Base-by-base conservation (phyloP, 2,329 filamentous ascomycete genomes). In the Trichophyton equinum region DNA sequence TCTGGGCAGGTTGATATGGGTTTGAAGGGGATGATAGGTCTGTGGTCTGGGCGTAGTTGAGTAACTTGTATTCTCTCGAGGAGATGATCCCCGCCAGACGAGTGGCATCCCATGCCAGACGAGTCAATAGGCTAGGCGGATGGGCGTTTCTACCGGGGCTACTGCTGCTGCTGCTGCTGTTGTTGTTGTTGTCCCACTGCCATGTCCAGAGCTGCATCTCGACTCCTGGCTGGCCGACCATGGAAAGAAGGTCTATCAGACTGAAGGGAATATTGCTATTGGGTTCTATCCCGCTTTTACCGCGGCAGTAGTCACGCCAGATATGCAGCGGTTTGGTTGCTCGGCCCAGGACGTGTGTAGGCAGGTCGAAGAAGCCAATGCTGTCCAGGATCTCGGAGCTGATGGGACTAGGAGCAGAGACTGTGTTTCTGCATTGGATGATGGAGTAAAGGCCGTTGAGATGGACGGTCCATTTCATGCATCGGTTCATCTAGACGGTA, bases 241-340 rank as follows among this genome's bases (percentile, higher is more conserved):
- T 18, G 4, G 62, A 62, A 20, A 63, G 58, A 33, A 62, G 55
- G 30, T 63, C 62, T 27, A 63, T 30, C n/a, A 63, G 25, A 53
- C 58, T 60, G 53, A 62, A 62, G 7, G 62, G 62, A 8, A 63
- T 62, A 4, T 59, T 57, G 60, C 62, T 62, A 20, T 59, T 47
- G 6, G 60, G 55, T 30, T 63, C 62, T 18, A 59, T 63, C 18
- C 62, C 62, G 15, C 27, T 13, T 36, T 60, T 63, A 8, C 62
- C 62, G 25, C 62, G 60, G 40, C 62, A 63, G 40, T 63, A 63
- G 49, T 63, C 62, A 4, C 62, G 60, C 62, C 62, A 63, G 22
- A 63, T 63, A 38, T 63, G 57, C 5, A 63, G 46, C n/a, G 60
- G 40, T 8, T 57, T 55, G 5, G 62, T 60, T 25, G 61, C 51